phyloP scores from a whole-genome alignment of 345 rosid genomes.

The Murraya koenigii region DNA sequence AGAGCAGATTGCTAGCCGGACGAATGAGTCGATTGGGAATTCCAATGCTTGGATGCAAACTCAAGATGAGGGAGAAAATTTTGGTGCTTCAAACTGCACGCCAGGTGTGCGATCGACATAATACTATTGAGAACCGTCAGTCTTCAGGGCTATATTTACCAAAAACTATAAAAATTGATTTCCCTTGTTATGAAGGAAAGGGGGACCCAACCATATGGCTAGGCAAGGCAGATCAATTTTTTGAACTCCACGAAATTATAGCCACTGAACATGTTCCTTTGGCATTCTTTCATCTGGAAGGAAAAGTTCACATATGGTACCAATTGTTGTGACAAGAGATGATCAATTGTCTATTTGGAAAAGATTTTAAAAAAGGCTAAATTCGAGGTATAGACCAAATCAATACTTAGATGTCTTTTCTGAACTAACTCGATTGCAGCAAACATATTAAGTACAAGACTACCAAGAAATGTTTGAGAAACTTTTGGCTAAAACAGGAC shows the following conservation, averaged over 20 bases:
- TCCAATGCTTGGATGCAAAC: too few relatives aligned
- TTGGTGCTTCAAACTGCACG: not conserved
- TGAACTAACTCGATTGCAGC: not conserved
- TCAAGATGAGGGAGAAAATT: too few relatives aligned
- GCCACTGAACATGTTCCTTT: not conserved
- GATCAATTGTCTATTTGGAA: not conserved
- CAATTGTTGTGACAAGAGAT: not conserved
- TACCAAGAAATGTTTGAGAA: not conserved
- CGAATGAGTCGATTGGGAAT: too few relatives aligned
- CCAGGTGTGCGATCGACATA: not conserved
- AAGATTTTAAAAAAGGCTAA: not conserved
- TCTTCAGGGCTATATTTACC: not conserved
- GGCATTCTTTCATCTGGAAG: not conserved
- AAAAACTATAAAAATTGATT: not conserved
- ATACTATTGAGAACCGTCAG: not conserved
- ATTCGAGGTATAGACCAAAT: not conserved
- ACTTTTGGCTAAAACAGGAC: not conserved
- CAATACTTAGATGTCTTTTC: not conserved
- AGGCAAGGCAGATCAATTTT: not conserved
- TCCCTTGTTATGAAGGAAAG: not conserved
- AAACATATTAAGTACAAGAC: not conserved
- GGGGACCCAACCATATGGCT: not conserved
- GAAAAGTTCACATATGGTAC: not conserved
- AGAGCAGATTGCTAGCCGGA: too few relatives aligned
- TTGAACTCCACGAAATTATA: not conserved